Evolutionary conservation across 140 eudicot species (phyloP), one percentile per base, ranked within the genome.

Genomic region (Ambrosia hybrid): DNA sequence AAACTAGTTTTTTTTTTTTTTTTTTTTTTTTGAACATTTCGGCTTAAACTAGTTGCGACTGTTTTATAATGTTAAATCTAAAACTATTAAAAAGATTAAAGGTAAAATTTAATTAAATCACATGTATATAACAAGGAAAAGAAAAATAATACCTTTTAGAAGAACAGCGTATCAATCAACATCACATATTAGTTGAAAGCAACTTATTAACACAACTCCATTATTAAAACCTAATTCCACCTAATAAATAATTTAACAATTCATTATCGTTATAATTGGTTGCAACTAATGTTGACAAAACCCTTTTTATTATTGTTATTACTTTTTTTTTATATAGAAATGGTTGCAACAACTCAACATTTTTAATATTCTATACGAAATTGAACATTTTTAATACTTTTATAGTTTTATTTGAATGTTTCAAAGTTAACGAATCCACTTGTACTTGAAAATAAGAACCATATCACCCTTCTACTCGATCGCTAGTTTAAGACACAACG

Each of bases 331-430:
- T 55, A 33, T 51, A 21, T 46, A 51, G 53, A 15, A 78, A 78
- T 68, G 79, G 83, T 73, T 79, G 83, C 75, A 79, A 79, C 83
- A 79, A 79, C 83, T 73, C 83, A 67, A 73, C 83, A 49, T 73
- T 79, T 72, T 79, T 58, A 58, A 59, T 51, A 39, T 52, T 16
- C 37, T 26, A 70, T 70, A 8, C 43, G 51, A 69, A 34, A 76
- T 36, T 78, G 17, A 57, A 72, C 52, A 33, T 63, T 72, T 30
- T 1, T 52, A 57, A 45, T 38, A 45, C 41, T 61, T 11, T 17
- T 73, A 3, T 36, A 53, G 16, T 11, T 9, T 37, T 16, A 51
- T 64, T 63, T 64, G 51, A 38, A 37, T 52, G 15, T 37, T 74
- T 51, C 72, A 64, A 16, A 16, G 56, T 21, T 39, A 59, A 41